phyloP scores from a whole-genome alignment of 345 rosid genomes.

The Pugionium dolabratum region DNA sequence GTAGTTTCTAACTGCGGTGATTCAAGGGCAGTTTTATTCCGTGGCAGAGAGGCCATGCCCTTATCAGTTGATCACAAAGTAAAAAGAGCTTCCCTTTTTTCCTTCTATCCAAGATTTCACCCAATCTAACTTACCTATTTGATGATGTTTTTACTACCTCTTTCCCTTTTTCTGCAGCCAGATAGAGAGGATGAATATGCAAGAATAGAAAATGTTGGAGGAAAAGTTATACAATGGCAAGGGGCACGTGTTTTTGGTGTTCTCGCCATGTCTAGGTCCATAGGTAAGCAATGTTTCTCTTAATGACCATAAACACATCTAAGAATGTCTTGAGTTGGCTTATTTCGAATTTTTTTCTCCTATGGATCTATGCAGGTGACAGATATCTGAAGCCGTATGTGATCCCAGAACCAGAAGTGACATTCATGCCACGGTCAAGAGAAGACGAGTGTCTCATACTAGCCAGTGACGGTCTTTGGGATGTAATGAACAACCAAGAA shows the following conservation, averaged over 20 bases:
- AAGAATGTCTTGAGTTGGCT: neutral
- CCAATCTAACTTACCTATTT: neutral
- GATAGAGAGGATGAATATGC: slow-evolving; percentile 93
- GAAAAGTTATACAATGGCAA: slow-evolving; percentile 96
- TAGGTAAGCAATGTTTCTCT: slow-evolving; percentile 54
- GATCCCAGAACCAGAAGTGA: slow-evolving; percentile 92
- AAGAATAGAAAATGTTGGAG: slow-evolving; percentile 96
- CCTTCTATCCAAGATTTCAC: slow-evolving; percentile 1
- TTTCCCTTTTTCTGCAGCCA: slow-evolving; percentile 52
- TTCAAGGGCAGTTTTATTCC: slow-evolving; percentile 92
- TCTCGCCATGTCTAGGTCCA: slow-evolving; percentile 97
- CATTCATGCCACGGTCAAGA: slow-evolving; percentile 73
- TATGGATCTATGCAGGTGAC: slow-evolving; percentile 63
- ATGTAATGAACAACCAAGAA: slow-evolving; percentile 85
- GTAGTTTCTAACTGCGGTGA: slow-evolving; percentile 94
- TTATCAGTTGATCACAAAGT: slow-evolving; percentile 96
- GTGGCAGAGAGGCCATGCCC: slow-evolving; percentile 89
- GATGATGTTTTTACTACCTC: neutral
- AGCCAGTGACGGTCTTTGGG: slow-evolving; percentile 53
- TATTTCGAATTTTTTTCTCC: neutral
- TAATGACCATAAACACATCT: neutral
- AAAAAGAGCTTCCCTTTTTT: slow-evolving; percentile 28
- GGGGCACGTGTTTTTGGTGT: slow-evolving; percentile 97
- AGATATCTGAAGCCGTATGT: slow-evolving; percentile 95
- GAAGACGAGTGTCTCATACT: slow-evolving; percentile 90